These are phyloP conservation scores for Pugionium dolabratum DNA, from an alignment of 345 rosid species.

Conservation along the genomic window DNA sequence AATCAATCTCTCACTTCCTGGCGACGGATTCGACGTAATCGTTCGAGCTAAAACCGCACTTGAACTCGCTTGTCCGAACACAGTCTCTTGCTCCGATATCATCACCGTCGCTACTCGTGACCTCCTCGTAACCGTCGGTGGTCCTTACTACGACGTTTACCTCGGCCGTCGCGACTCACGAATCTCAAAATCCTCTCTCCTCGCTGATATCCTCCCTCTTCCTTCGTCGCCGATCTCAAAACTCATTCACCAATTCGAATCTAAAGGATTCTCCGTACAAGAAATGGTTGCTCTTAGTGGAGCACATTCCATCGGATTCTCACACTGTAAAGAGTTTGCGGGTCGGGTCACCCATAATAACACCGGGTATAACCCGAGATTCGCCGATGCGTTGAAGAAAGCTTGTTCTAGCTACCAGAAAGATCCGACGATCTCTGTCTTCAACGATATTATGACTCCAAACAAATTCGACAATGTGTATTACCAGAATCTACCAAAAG, in stretches of 20 bases:
- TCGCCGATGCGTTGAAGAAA: constrained; percentile 57
- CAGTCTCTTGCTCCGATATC: constrained; percentile 90
- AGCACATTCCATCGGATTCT: constrained; percentile 90
- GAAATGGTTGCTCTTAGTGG: constrained; percentile 92
- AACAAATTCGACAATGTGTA: constrained; percentile 85
- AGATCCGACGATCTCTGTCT: constrained; percentile 75
- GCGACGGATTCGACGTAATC: constrained; percentile 83
- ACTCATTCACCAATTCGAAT: constrained; percentile 53
- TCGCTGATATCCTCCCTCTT: constrained; percentile 59
- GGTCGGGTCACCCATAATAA: constrained; percentile 43
- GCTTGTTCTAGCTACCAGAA: constrained; percentile 63
- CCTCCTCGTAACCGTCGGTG: constrained; percentile 68
- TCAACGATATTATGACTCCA: constrained; percentile 91
- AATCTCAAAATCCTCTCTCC: constrained; percentile 49
- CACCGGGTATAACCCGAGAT: constrained; percentile 69
- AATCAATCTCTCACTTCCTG: constrained; percentile 81
- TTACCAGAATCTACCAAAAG: constrained; percentile 73
- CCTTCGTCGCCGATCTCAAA: constrained; percentile 60
- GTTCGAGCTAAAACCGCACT: constrained; percentile 82
- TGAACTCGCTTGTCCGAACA: constrained; percentile 78
- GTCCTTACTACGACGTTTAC: constrained; percentile 64
- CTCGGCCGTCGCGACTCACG: constrained; percentile 78
- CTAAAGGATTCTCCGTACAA: constrained; percentile 61
- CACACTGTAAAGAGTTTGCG: constrained; percentile 83
- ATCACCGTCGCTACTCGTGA: constrained; percentile 80